Percentiles rank a stretch among this genome's conserved stretches.
phyloP scores from a whole-genome alignment of 2,329 filamentous ascomycete species.

The Trichocomaceae sp. region DNA sequence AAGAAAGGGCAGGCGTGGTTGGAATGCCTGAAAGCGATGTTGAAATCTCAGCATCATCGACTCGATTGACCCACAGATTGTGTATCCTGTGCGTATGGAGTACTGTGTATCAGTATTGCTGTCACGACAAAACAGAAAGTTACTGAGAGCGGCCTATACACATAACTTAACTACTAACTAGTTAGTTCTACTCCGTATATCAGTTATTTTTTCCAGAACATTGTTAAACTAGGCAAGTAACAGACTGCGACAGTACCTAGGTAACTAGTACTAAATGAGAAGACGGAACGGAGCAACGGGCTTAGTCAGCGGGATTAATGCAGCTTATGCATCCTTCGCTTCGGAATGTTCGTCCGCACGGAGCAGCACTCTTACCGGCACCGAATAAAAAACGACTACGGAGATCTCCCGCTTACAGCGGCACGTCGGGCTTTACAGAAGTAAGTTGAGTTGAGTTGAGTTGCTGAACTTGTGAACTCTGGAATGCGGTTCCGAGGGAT shows the following conservation, averaged over 20 bases:
- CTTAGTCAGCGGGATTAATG: not conserved
- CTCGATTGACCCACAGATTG: not conserved
- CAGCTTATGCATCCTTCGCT: not conserved
- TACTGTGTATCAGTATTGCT: too few species aligned
- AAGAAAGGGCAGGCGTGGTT: not conserved
- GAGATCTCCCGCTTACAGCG: conserved; percentile 14
- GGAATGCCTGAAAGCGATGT: conserved; percentile 3
- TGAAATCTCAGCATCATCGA: not conserved
- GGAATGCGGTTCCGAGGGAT: not conserved
- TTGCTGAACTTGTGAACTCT: not conserved
- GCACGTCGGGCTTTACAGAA: not conserved
- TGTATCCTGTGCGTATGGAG: too few species aligned
- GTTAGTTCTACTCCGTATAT: too few species aligned
- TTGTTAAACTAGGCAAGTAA: too few species aligned
- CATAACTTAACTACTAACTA: too few species aligned
- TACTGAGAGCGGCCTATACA: too few species aligned
- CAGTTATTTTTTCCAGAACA: too few species aligned
- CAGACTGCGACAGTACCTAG: too few species aligned
- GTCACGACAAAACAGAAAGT: too few species aligned
- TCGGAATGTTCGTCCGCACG: conserved; percentile 1
- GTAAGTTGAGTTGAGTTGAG: too few species aligned
- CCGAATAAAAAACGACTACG: not conserved
- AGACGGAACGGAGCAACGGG: not conserved
- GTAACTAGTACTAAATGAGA: too few species aligned
- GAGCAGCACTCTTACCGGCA: not conserved